A percentile compares a stretch with the other conserved stretches of the same genome.
These are phyloP conservation scores for Amanita exitialis DNA, from an alignment of 768 basidiomycete species.

Conservation along the genomic window DNA sequence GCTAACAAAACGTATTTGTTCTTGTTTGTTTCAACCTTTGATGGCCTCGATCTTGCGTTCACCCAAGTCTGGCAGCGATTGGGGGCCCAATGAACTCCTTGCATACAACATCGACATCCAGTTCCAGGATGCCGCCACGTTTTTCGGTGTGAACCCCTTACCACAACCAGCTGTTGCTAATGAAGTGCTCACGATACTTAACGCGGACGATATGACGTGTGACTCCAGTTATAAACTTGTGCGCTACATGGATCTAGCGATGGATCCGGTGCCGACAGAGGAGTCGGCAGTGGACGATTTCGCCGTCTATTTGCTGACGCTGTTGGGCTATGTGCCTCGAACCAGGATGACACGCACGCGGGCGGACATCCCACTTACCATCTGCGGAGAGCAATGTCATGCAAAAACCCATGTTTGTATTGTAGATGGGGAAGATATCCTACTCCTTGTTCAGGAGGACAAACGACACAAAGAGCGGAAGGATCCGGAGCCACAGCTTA, in stretches of 20 bases:
- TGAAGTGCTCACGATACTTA: not conserved
- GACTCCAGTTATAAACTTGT: conserved; percentile 5
- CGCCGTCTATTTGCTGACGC: conserved; percentile 10
- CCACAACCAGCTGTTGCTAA: conserved; percentile 5
- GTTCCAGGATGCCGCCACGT: conserved; percentile 11
- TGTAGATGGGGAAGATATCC: conserved; percentile 6
- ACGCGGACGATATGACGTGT: not conserved
- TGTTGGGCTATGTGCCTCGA: not conserved
- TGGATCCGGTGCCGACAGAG: conserved; percentile 5
- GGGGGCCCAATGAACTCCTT: conserved; percentile 1
- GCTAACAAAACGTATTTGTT: too few relatives aligned
- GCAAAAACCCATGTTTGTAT: conserved; percentile 19
- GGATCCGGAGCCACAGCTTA: conserved; percentile 2
- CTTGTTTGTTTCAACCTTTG: too few relatives aligned
- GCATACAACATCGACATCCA: conserved; percentile 10
- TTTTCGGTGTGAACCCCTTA: conserved; percentile 11
- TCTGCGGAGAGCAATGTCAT: conserved; percentile 11
- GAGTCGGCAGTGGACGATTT: conserved; percentile 19
- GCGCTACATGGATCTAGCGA: conserved; percentile 12
- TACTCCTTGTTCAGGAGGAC: conserved; percentile 14
- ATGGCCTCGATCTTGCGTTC: too few relatives aligned
- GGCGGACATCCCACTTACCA: conserved; percentile 12
- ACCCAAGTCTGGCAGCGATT: conserved; percentile 20
- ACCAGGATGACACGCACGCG: conserved; percentile 4
- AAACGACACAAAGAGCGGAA: conserved; percentile 2